phyloP scores from a whole-genome alignment of 139 green algal species.

The Eudorina sp. region DNA sequence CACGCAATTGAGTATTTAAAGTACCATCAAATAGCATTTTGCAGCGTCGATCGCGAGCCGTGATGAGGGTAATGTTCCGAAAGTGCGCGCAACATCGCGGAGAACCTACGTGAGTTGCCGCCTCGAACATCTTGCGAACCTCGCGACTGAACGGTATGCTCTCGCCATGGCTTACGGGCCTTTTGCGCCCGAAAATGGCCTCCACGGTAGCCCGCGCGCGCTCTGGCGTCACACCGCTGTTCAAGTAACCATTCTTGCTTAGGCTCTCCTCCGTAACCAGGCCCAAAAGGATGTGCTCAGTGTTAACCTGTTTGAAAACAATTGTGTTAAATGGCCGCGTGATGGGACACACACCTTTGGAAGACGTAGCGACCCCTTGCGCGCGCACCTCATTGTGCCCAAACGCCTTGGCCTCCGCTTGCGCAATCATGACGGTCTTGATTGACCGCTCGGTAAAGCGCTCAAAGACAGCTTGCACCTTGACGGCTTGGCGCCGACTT shows the following conservation, averaged over 20 bases:
- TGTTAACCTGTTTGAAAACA: slow-evolving; percentile 83
- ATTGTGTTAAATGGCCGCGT: neutral
- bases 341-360: neutral
- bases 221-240: slow-evolving; percentile 76
- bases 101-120: slow-evolving; percentile 75
- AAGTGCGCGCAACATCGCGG: slow-evolving; percentile 18
- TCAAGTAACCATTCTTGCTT: slow-evolving; percentile 79
- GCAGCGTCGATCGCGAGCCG: too few relatives aligned
- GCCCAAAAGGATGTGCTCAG: slow-evolving; percentile 92
- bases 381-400: slow-evolving; percentile 71
- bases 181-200: slow-evolving; percentile 54
- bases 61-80: neutral
- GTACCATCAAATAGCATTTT: too few relatives aligned
- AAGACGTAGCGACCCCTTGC: neutral
- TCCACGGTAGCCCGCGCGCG: slow-evolving; percentile 58
- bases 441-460: slow-evolving; percentile 91
- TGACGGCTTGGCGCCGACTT: slow-evolving; percentile 3
- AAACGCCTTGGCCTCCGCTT: slow-evolving; percentile 80
- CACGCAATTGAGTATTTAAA: too few relatives aligned
- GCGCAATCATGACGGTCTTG: slow-evolving; percentile 87
- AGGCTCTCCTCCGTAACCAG: slow-evolving; percentile 83
- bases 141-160: slow-evolving; percentile 84
- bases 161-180: slow-evolving; percentile 51
- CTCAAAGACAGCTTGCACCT: slow-evolving; percentile 30
- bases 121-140: slow-evolving; percentile 88